phyloP scores from a whole-genome alignment of 2,329 filamentous ascomycete species.

The Apiospora pterosperma region DNA sequence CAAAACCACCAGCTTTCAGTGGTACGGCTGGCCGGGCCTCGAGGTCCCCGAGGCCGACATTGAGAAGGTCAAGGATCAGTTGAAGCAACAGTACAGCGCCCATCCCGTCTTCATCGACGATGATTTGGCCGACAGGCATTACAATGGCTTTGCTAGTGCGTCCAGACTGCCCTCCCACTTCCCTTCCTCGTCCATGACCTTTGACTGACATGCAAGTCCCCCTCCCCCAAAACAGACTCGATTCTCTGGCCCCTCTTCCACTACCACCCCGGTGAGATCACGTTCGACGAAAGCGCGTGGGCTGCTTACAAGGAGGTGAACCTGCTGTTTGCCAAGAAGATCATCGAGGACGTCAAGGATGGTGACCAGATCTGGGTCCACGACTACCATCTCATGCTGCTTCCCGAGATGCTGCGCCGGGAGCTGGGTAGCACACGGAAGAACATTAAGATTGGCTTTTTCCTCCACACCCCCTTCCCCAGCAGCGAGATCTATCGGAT shows the following conservation, averaged over 20 bases:
- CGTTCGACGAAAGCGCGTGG: slow-evolving; percentile 95
- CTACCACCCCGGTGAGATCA: slow-evolving; percentile 97
- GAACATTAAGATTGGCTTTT: slow-evolving; percentile 97
- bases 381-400: slow-evolving; percentile 96
- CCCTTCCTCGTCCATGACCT: slow-evolving; percentile 1
- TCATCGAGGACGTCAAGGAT: slow-evolving; percentile 84
- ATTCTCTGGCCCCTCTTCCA: slow-evolving; percentile 99
- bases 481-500: slow-evolving; percentile 97
- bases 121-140: slow-evolving; percentile 89
- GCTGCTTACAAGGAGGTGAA: slow-evolving; percentile 91
- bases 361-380: slow-evolving; percentile 97
- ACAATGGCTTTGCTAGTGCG: slow-evolving; percentile 96
- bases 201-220: slow-evolving; percentile 11
- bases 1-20: slow-evolving; percentile 92
- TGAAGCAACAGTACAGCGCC: slow-evolving; percentile 85
- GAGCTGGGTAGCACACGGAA: slow-evolving; percentile 78
- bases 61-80: slow-evolving; percentile 66
- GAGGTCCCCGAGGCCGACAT: slow-evolving; percentile 86
- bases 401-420: slow-evolving; percentile 91
- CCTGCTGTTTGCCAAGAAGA: slow-evolving; percentile 82
- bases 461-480: slow-evolving; percentile 95
- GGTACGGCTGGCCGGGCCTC: slow-evolving; percentile 97
- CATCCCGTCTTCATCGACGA: slow-evolving; percentile 92
- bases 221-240: slow-evolving; percentile 58
- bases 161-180: slow-evolving; percentile 6